These are phyloP conservation scores for Phytophthora fragariae DNA, from an alignment of 352 stramenopile species.

Conservation along the genomic window DNA sequence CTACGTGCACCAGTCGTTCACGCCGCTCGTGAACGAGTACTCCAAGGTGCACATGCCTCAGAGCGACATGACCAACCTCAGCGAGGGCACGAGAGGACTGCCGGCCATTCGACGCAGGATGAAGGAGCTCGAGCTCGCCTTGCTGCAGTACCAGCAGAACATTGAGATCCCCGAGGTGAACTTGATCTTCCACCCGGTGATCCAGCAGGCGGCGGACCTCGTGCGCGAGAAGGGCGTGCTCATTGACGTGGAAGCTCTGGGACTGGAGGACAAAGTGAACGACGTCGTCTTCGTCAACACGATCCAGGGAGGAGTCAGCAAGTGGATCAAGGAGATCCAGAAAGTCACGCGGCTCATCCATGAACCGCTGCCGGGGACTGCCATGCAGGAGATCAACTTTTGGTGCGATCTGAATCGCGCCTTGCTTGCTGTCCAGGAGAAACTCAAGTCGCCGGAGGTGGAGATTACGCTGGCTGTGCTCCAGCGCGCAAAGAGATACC, in stretches of 20 bases:
- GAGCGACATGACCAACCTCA: constrained; percentile 65
- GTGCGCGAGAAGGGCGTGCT: constrained; percentile 78
- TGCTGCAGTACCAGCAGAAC: constrained; percentile 95
- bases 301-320: constrained; percentile 91
- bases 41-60: constrained; percentile 85
- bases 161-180: constrained; percentile 95
- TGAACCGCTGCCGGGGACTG: constrained; percentile 86
- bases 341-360: constrained; percentile 92
- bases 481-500: constrained; percentile 92
- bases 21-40: constrained; percentile 87
- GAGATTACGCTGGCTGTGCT: constrained; percentile 92
- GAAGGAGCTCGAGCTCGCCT: constrained; percentile 94
- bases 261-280: constrained; percentile 83
- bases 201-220: constrained; percentile 81
- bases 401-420: constrained; percentile 93
- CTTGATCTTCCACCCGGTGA: constrained; percentile 88
- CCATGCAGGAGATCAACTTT: constrained; percentile 96
- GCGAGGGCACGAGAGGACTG: constrained; percentile 74
- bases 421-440: constrained; percentile 86
- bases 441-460: constrained; percentile 89
- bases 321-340: constrained; percentile 96
- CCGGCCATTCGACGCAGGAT: constrained; percentile 91
- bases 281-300: constrained; percentile 89
- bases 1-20: constrained; percentile 90
- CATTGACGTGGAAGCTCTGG: constrained; percentile 85